Evolutionary conservation across 805 yeast species (phyloP), one percentile per base, ranked within the genome.

Genomic region (Maudiozyma bulderi): DNA sequence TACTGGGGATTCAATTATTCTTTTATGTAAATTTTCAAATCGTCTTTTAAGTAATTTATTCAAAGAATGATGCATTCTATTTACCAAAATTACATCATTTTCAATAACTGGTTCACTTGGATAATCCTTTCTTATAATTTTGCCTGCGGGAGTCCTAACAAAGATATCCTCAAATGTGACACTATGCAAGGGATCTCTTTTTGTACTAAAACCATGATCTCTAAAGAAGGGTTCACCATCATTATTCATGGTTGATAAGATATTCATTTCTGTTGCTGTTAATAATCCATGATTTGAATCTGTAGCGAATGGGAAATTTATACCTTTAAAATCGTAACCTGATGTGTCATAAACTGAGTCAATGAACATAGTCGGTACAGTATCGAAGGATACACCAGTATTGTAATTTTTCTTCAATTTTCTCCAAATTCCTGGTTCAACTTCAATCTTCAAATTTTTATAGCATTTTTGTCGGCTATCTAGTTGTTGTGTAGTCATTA

Each of bases 311-410:
- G 58, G 55, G 6, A 56, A 49, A 13, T 57, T 54, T 9, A 57
- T 56, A 10, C 61, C 61, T 13, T 54, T 51, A 47, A 59, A 58
- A 31, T 54, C 55, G 11, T 43, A 47, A 10, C 57, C 59, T 4
- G 28, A 15, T 20, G n/a, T 20, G 32, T 57, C 54, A 7, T 51
- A 47, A 8, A 43, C 29, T 2, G 54, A 54, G 28, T 47, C 48
- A 11, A 65, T 62, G 13, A 53, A 47, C 13, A 52, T 47, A 9
- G 52, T 50, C 3, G 70, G 70, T 1, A 65, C 69, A 1, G 70
- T 66, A 43, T 66, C 58, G 48, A 66, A 65, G 1, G 69, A 65
- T 5, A 66, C 65, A 8, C 38, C 53, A 30, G 43, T 41, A 37
- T 13, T 29, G 34, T 8, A 47, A 43, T 29, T 6, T 11, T 15